Base-by-base conservation (phyloP, 306 rosid genomes). In the Begonia fuchsioides region DNA sequence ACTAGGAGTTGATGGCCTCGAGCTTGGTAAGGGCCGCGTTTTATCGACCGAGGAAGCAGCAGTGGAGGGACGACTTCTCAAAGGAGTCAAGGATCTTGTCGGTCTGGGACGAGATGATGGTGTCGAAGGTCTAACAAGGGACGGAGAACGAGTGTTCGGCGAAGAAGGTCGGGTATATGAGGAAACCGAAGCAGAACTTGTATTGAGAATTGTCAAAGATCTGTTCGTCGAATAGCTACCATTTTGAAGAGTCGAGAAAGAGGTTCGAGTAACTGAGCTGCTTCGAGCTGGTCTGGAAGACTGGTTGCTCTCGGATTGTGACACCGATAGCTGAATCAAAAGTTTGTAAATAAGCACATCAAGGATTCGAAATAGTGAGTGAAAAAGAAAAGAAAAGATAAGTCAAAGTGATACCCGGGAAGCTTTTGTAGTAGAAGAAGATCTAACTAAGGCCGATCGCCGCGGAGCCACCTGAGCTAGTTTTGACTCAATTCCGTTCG, bases 101-200 rank as follows among this genome's bases (percentile, higher is more conserved):
- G 77, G 43, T 38, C 75, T 13, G 12, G 66, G 50, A 44, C 94
- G 95, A 16, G 90, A 71, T 13, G 94, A 70, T 54, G 98, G 87
- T 60, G 95, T 85, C 53, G 94, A 81, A 56, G 98, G 85, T 60
- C 87, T 81, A 32, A 82, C 55, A 0, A 71, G 38, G 15, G 94
- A 66, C 39, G 90, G 50, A 18, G 82, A 65, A 54, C 87, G 93
- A 54, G 81, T 62, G 48, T 61, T 38, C 2, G 98, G 95, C 50
- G 98, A 90, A 20, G 98, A 75, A 32, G 98, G 83, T 67, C 98
- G 62, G 9, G 71, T 73, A 66, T 81, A 90, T 54, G 98, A 90
- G 45, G 98, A 76, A 55, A 90, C 87, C n/a, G 98, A 90, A 58
- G 79, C 81, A n/a, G 98, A 90, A 72, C 95, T 90, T 47, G 95